Evolutionary conservation across 257 asterid genomes (phyloP).

Genomic region (Voacanga thouarsii): DNA sequence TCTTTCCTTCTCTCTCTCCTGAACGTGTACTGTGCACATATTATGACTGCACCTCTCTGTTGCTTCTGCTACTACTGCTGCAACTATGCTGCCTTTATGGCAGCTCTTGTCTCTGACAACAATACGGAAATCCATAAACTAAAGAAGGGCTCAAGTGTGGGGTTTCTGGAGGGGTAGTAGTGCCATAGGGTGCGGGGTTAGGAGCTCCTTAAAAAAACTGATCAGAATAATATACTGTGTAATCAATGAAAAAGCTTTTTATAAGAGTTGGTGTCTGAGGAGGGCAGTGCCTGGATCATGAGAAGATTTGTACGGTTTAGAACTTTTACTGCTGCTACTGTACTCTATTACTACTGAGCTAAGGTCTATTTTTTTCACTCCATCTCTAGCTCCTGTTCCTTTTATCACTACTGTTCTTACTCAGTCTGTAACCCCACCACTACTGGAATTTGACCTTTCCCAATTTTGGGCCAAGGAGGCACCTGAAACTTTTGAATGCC

Average conservation of each 20-base stretch:
- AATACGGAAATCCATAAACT: conserved; percentile 60
- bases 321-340: conserved; percentile 16
- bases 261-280: conserved; percentile 22
- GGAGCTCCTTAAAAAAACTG: background rate
- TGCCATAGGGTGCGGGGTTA: background rate
- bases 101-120: conserved; percentile 68
- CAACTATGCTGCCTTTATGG: conserved; percentile 49
- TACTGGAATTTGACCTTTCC: conserved; percentile 22
- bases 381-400: conserved; percentile 10
- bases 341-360: background rate
- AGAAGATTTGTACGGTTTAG: conserved; percentile 24
- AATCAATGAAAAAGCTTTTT: background rate
- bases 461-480: conserved; percentile 5
- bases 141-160: conserved; percentile 1
- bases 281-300: conserved; percentile 20
- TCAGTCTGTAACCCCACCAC: background rate
- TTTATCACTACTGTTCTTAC: conserved; percentile 7
- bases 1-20: conserved; percentile 17
- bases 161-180: background rate
- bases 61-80: conserved; percentile 50
- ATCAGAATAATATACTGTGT: background rate
- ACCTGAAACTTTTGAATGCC: conserved; percentile 23
- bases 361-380: conserved; percentile 3
- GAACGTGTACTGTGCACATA: conserved; percentile 52
- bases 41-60: conserved; percentile 49